Base-by-base conservation (phyloP, 257 asterid species). In the Fraxinus pennsylvanica region DNA sequence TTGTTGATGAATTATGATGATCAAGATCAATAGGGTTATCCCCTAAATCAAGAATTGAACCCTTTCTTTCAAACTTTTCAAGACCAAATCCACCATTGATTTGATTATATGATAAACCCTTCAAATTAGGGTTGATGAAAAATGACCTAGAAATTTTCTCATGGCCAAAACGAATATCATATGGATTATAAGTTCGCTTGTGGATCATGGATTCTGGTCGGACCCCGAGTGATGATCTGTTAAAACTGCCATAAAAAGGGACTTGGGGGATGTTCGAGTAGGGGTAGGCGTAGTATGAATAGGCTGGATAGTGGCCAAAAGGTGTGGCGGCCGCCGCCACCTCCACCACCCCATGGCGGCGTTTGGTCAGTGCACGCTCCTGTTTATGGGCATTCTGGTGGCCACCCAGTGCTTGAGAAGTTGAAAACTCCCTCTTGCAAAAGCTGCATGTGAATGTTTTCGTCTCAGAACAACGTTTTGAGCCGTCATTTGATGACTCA, bases 351-450 rank as follows among this genome's bases (percentile, higher is more conserved):
- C 80, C 87, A 33, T 88, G 87, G 19, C 86, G 82, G 74, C 85
- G 85, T 80, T 89, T 92, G 61, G 89, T 90, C 67, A 82, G 9
- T 1, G 94, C 91, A 14, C 92, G 77, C 79, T 92, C 92, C 68
- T 92, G 88, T 61, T 90, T 92, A 80, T 92, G 97, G 0, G 94
- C 97, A 36, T 92, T 92, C 41, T 92, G 97, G 72, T 92, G 96
- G 69, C 97, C 96, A 7, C 94, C 97, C 76, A 89, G 69, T 0
- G 97, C 97, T 54, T 92, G 96, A 0, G 92, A 88, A 22, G 96
- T 90, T 33, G 92, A 88, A 79, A 92, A 92, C 61, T 85, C 88
- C 74, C 92, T 82, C 81, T 86, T 84, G 66, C 97, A 92, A 22
- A 82, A 89, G 72, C 22, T 83, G 73, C 97, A 92, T 1, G 91